Evolutionary conservation across 2,329 filamentous ascomycete species (phyloP), one percentile per base, ranked within the genome.

Genomic region (Paraphoma sp.): DNA sequence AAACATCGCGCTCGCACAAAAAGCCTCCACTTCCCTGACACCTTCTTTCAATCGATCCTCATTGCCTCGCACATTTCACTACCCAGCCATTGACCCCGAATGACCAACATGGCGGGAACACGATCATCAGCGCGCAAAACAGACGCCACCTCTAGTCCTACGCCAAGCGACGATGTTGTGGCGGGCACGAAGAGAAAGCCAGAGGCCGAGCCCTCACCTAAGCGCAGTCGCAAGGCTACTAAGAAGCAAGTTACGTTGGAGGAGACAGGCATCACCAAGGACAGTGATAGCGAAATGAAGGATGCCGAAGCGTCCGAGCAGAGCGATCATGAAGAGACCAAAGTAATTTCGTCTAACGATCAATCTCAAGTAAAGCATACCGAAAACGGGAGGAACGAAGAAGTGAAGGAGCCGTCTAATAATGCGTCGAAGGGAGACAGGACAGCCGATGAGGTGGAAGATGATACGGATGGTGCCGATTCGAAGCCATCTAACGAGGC

Each of bases 201-300:
- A 23, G 75, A 79, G 44, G 45, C 56, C n/a, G 57, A 65, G 43
- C 58, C 58, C 1, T 74, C 78, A 1, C 74, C 78, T 11, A 81
- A 83, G 65, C 78, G 78, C 23, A 70, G 73, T n/a, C 79, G 77
- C 60, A 78, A 80, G 49, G 67, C 65, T 12, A 55, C 70, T 14
- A 81, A 79, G 61, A 78, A 79, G 56, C 84, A 86, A 66, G 80
- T 80, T 62, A 84, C 82, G 0, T 77, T 86, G 33, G 84, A 86
- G 56, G 82, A 85, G 59, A 80, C 78, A 0, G 71, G 84, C 42
- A 74, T 76, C 9, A 51, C 56, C 14, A 57, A 89, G 23, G 59
- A 73, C 33, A 57, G 61, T 4, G 67, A 73, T 43, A 57, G 45
- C 18, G 67, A 72, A 23, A 70, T 64, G 61, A 68, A 71, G 31